Evolutionary conservation across 78 protist genomes (phyloP).

Genomic region (Mantamonas sphyraenae): DNA sequence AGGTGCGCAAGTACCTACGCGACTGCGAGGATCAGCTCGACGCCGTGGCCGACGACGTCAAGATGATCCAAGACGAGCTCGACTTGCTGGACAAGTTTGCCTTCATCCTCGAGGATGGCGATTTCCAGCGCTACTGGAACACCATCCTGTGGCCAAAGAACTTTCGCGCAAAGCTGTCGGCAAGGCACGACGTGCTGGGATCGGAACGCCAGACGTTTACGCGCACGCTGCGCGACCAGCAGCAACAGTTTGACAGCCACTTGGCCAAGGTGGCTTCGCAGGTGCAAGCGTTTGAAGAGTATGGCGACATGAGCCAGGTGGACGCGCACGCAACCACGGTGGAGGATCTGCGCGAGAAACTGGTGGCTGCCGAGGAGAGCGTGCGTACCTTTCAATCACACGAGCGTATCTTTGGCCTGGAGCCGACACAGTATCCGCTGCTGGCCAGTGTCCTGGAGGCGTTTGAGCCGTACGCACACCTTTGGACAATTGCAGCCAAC

Average conservation of each 20-base stretch:
- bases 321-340: constrained; percentile 29
- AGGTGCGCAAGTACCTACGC: too few relatives aligned
- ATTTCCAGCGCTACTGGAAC: constrained; percentile 20
- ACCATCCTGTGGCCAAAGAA: constrained; percentile 20
- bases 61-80: too few relatives aligned
- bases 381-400: constrained; percentile 21
- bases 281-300: background rate
- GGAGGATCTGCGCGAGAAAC: background rate
- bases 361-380: constrained; percentile 8
- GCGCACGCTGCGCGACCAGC: constrained; percentile 11
- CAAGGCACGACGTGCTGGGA: constrained; percentile 1
- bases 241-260: constrained; percentile 18
- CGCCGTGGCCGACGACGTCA: too few relatives aligned
- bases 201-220: background rate
- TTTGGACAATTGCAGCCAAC: constrained; percentile 49
- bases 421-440: constrained; percentile 21
- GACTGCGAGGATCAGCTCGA: too few relatives aligned
- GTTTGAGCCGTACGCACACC: constrained; percentile 44
- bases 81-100: background rate
- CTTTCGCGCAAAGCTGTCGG: constrained; percentile 12
- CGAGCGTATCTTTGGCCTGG: constrained; percentile 27
- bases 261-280: constrained; percentile 6
- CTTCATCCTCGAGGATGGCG: constrained; percentile 2
- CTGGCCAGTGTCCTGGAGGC: constrained; percentile 1
- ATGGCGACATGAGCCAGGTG: background rate